phyloP scores from a whole-genome alignment of 1,284 basidiomycete genomes.

The Bjerkandera adusta region DNA sequence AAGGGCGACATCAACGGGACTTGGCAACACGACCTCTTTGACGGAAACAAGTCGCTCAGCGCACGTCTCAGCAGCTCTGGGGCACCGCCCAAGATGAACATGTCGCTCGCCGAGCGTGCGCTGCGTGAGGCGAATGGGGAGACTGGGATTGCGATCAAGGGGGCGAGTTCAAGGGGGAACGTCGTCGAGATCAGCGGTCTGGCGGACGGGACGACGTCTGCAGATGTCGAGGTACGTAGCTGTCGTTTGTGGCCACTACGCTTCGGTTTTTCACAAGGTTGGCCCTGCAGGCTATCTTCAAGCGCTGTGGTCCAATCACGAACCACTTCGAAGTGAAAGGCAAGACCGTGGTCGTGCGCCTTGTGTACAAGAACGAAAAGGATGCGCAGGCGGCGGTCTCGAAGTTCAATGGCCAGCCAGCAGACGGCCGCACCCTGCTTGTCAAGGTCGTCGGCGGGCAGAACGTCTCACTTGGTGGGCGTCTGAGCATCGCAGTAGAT shows the following conservation, averaged over 20 bases:
- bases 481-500: conserved; percentile 53
- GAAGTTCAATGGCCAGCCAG: conserved; percentile 78
- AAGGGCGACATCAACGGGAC: conserved; percentile 64
- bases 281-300: conserved; percentile 69
- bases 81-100: conserved; percentile 53
- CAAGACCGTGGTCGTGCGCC: conserved; percentile 56
- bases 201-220: conserved; percentile 75
- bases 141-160: conserved; percentile 65
- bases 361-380: conserved; percentile 67
- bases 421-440: conserved; percentile 73
- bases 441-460: conserved; percentile 64
- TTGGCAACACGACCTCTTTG: conserved; percentile 75
- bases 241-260: conserved; percentile 1
- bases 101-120: conserved; percentile 41
- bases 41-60: conserved; percentile 58
- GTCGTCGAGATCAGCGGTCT: conserved; percentile 77
- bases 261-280: neutral
- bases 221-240: conserved; percentile 69
- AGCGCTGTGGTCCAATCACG: conserved; percentile 70
- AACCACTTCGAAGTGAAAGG: conserved; percentile 42
- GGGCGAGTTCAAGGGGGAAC: conserved; percentile 63
- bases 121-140: conserved; percentile 33
- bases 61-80: conserved; percentile 52
- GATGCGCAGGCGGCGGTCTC: conserved; percentile 67
- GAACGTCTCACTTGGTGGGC: conserved; percentile 50